Conservation (phyloP, 2,329 filamentous ascomycete genomes). For the Pseudogymnoascus sp. region DNA sequence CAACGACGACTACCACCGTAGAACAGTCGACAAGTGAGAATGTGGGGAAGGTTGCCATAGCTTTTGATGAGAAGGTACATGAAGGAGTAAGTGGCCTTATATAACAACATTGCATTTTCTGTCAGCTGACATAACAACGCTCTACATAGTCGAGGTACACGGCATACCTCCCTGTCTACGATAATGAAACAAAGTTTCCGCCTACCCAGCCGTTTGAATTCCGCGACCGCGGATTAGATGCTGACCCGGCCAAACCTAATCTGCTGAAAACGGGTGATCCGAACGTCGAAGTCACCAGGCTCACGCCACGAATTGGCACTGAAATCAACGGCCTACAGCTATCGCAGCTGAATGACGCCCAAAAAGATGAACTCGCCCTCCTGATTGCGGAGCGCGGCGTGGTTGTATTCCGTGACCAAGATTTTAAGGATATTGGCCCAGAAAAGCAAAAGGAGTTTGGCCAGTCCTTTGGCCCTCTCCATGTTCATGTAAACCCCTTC, state of each 20-base stretch:
- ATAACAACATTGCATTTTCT: not conserved
- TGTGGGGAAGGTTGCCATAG: not conserved
- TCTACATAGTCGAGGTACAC: constrained; percentile 43
- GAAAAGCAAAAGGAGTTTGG: constrained; percentile 58
- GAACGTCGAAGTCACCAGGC: constrained; percentile 33
- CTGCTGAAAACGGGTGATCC: constrained; percentile 66
- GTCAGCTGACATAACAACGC: not conserved
- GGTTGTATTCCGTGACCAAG: constrained; percentile 61
- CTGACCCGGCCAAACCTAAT: constrained; percentile 58
- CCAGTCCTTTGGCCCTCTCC: constrained; percentile 67
- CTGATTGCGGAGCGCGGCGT: constrained; percentile 40
- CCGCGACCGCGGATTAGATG: constrained; percentile 64
- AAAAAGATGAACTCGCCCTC: constrained; percentile 43
- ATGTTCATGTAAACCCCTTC: constrained; percentile 47
- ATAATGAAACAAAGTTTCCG: constrained; percentile 51
- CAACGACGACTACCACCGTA: not conserved
- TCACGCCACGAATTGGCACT: constrained; percentile 32
- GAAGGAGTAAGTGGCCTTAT: not conserved
- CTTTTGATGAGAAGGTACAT: not conserved
- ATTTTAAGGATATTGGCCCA: constrained; percentile 60
- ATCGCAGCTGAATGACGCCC: constrained; percentile 35
- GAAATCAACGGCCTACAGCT: constrained; percentile 34
- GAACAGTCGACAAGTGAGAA: not conserved
- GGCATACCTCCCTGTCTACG: constrained; percentile 64
- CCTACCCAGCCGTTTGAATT: constrained; percentile 61